Conservation (phyloP, 2,329 filamentous ascomycete genomes). For the Cordyceps javanica region DNA sequence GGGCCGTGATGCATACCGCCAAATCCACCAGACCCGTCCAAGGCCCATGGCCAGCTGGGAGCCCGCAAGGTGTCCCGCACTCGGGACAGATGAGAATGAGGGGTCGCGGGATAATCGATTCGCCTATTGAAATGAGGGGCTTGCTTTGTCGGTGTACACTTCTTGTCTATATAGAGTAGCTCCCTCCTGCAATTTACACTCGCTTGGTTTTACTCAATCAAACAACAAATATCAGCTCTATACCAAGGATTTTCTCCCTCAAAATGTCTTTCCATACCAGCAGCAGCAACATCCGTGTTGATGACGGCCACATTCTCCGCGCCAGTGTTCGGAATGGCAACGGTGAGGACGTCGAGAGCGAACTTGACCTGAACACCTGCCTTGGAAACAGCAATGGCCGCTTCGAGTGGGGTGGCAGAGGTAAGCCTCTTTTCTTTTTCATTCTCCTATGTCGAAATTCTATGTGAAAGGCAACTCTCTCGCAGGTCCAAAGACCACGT, state of each 20-base stretch:
- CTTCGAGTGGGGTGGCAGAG: conserved; percentile 39
- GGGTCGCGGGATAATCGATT: background rate
- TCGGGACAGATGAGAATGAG: background rate
- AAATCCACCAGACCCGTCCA: conserved; percentile 2
- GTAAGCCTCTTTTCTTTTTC: conserved; percentile 14
- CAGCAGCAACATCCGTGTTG: conserved; percentile 40
- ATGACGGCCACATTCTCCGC: conserved; percentile 45
- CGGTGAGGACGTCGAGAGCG: conserved; percentile 31
- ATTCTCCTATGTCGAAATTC: no score
- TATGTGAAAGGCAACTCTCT: no score
- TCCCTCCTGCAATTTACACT: background rate
- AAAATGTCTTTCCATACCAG: conserved; percentile 39
- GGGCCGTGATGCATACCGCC: conserved; percentile 4
- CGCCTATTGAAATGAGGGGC: background rate
- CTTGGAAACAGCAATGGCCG: conserved; percentile 46
- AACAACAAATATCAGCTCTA: background rate
- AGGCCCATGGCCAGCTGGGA: background rate
- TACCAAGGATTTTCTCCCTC: no score
- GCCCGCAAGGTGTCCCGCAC: background rate
- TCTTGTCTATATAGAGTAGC: background rate
- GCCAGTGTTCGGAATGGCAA: conserved; percentile 24
- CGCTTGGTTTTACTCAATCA: background rate
- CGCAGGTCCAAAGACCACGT: no score
- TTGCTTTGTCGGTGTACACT: background rate
- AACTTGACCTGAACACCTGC: conserved; percentile 43